phyloP scores from a whole-genome alignment of 2,329 filamentous ascomycete species.

The Penicillium sp. region DNA sequence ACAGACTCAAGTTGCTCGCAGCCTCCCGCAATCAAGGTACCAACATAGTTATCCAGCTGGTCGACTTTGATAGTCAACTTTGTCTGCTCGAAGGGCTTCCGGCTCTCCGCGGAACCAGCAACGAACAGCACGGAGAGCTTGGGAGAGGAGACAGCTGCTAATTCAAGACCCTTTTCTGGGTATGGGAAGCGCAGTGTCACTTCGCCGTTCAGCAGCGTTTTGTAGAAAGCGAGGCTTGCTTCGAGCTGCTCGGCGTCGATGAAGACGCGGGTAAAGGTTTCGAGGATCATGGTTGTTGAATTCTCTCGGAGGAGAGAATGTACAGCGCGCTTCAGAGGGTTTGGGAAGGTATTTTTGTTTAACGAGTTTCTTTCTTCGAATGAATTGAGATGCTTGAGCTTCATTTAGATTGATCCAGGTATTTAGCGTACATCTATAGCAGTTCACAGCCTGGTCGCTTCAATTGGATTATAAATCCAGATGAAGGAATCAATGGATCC shows the following conservation, averaged over 20 bases:
- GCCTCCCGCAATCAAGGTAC: not conserved
- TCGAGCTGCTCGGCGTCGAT: not conserved
- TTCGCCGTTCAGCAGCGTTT: not conserved
- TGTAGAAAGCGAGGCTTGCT: not conserved
- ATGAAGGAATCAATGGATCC: no score
- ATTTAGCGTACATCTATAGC: not conserved
- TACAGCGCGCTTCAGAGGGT: no score
- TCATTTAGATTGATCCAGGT: not conserved
- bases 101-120: not conserved
- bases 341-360: constrained; percentile 2
- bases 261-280: not conserved
- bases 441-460: not conserved
- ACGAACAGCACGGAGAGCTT: constrained; percentile 1
- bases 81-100: not conserved
- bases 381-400: not conserved
- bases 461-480: not conserved
- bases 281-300: constrained; percentile 1
- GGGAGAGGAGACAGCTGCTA: not conserved
- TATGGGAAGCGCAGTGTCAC: constrained; percentile 1
- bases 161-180: constrained; percentile 1
- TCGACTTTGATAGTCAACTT: not conserved
- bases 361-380: not conserved
- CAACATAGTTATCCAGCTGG: not conserved
- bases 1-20: not conserved
- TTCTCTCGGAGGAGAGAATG: constrained; percentile 1